These are phyloP conservation scores for Crithidia sp. DNA, from an alignment of 208 protist genomes.

Conservation along the genomic window DNA sequence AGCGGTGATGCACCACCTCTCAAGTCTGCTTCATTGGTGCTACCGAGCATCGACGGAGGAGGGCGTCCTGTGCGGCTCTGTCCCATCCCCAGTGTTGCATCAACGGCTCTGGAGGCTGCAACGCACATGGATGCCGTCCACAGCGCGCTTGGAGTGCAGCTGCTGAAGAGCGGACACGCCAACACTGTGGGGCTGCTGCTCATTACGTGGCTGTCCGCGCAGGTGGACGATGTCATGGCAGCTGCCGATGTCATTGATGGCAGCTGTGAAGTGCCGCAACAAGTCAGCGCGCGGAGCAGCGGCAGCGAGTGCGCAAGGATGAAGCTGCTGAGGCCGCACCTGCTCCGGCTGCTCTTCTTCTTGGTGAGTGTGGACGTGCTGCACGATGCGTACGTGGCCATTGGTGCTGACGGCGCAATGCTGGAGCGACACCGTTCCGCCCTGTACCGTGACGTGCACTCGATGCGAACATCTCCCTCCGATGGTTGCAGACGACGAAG, in stretches of 20 bases:
- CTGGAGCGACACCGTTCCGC: conserved; percentile 2
- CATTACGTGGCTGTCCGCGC: not conserved
- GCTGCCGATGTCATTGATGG: no score
- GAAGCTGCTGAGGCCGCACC: conserved; percentile 9
- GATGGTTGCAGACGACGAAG: no score
- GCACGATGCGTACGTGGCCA: conserved; percentile 9
- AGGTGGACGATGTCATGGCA: not conserved
- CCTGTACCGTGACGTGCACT: not conserved
- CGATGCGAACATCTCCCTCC: not conserved
- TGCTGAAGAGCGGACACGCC: not conserved
- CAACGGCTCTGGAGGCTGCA: not conserved
- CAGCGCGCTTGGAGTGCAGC: not conserved
- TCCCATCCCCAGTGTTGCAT: conserved; percentile 8
- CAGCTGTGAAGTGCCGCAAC: no score
- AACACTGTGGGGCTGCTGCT: conserved; percentile 7
- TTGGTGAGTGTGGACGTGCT: conserved; percentile 37
- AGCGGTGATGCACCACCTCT: no score
- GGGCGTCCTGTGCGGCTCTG: not conserved
- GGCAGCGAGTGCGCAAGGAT: not conserved
- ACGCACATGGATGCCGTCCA: not conserved
- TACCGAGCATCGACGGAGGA: no score
- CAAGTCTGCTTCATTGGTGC: no score
- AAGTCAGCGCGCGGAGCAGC: not conserved
- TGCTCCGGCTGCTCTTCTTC: conserved; percentile 40
- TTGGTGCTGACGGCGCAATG: conserved; percentile 3